A percentile compares a stretch with the other conserved stretches of the same genome.
Evolutionary conservation across 1,284 basidiomycete species (phyloP).

Genomic region (Microbotryum saponariae): DNA sequence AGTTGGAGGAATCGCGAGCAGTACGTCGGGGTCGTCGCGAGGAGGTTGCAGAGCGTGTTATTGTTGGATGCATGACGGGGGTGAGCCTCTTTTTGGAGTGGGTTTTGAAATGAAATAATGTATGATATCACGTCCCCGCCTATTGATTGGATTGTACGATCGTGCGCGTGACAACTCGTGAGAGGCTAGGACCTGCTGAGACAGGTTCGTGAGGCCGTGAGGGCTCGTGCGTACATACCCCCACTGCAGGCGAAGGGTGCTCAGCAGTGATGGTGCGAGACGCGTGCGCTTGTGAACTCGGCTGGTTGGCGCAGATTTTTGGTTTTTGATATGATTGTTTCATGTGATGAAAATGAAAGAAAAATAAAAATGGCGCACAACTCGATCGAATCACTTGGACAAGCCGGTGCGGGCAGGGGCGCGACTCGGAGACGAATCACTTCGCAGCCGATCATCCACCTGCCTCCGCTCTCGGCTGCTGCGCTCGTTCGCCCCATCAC

Average conservation of each 20-base stretch:
- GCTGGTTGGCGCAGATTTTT: no score
- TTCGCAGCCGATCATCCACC: no score
- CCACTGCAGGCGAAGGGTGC: no score
- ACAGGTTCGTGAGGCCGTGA: no score
- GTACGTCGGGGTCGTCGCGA: constrained; percentile 19
- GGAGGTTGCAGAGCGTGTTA: constrained; percentile 19
- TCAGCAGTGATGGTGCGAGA: no score
- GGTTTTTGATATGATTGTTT: no score
- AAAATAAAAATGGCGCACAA: not conserved
- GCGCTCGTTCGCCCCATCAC: not conserved
- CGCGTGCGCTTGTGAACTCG: no score
- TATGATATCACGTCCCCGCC: no score
- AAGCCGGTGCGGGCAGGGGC: no score
- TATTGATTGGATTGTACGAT: not conserved
- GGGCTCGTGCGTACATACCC: no score
- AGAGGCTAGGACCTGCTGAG: no score
- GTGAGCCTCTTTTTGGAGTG: constrained; percentile 5
- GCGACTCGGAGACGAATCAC: no score
- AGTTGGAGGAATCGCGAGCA: constrained; percentile 14
- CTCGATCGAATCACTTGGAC: not conserved
- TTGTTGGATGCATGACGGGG: not conserved
- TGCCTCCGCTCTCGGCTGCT: not conserved
- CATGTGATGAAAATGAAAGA: not conserved
- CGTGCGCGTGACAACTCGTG: not conserved
- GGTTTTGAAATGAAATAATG: not conserved